phyloP scores from a whole-genome alignment of 768 basidiomycete genomes.

The Mycena venus region DNA sequence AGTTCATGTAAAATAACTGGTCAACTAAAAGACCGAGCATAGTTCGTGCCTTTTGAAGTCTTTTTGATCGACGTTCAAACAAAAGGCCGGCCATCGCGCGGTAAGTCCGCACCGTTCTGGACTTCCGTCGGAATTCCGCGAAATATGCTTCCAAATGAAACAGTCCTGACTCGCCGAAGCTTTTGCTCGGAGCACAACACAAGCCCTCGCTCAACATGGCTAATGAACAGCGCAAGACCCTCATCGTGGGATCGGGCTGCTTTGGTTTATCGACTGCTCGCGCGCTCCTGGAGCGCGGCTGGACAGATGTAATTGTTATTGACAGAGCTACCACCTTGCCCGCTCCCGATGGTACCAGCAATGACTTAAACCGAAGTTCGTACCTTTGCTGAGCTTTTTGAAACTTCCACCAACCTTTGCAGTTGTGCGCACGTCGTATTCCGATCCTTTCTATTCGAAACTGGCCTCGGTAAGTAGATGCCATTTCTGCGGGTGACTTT shows the following conservation, averaged over 20 bases:
- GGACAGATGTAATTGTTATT: conserved; percentile 77
- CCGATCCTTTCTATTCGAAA: conserved; percentile 74
- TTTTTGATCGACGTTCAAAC: background rate
- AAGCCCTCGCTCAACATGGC: conserved; percentile 40
- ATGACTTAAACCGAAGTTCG: conserved; percentile 66
- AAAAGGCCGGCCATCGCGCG: background rate
- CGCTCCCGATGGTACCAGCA: conserved; percentile 84
- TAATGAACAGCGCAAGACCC: conserved; percentile 49
- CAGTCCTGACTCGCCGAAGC: background rate
- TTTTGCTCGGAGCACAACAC: background rate
- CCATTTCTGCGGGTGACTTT: background rate
- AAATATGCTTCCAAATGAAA: too few species aligned
- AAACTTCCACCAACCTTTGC: background rate
- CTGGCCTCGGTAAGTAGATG: conserved; percentile 56
- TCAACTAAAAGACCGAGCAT: background rate
- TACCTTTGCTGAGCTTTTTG: background rate
- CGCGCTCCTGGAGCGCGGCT: conserved; percentile 80
- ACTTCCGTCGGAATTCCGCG: too few species aligned
- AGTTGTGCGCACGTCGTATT: conserved; percentile 85
- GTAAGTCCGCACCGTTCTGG: background rate
- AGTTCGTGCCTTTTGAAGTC: background rate
- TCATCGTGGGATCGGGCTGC: conserved; percentile 87
- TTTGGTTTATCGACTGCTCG: conserved; percentile 92
- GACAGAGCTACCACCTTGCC: conserved; percentile 80
- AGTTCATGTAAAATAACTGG: background rate